These are phyloP conservation scores for Pelargonium myrrhifolium DNA, from an alignment of 441 rosid genomes.

Conservation along the genomic window DNA sequence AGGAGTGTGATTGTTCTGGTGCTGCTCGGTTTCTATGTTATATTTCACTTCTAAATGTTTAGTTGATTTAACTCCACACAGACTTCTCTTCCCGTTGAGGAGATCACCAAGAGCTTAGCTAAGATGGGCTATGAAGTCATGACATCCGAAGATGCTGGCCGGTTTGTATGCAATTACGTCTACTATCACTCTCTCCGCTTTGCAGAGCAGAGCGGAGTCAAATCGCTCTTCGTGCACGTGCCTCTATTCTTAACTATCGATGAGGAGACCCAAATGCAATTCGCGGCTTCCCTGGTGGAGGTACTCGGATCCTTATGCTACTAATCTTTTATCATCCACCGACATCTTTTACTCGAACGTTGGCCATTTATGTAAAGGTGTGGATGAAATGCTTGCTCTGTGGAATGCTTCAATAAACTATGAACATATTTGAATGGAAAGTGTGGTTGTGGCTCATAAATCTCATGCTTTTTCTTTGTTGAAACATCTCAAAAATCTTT, in stretches of 20 bases:
- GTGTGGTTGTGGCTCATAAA: conserved; percentile 20
- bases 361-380: conserved; percentile 17
- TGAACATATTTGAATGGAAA: conserved; percentile 26
- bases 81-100: conserved; percentile 74
- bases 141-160: conserved; percentile 85
- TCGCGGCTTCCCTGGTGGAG: conserved; percentile 79
- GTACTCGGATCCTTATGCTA: conserved; percentile 59
- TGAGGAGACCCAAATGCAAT: conserved; percentile 85
- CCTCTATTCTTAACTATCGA: conserved; percentile 83
- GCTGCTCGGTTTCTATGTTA: neutral
- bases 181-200: conserved; percentile 88
- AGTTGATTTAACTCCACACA: conserved; percentile 22
- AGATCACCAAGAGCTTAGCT: conserved; percentile 50
- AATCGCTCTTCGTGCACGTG: conserved; percentile 84
- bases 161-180: conserved; percentile 92
- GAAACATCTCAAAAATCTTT: conserved; percentile 14
- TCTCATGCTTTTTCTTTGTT: conserved; percentile 22
- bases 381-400: conserved; percentile 20
- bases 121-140: conserved; percentile 74
- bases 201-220: conserved; percentile 67
- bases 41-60: neutral
- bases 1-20: too few species aligned
- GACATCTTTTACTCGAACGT: conserved; percentile 18
- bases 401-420: conserved; percentile 30
- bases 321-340: conserved; percentile 27